These are phyloP conservation scores for Aspergillus puulaauensis DNA, from an alignment of 2,329 filamentous ascomycete genomes.

Conservation along the genomic window DNA sequence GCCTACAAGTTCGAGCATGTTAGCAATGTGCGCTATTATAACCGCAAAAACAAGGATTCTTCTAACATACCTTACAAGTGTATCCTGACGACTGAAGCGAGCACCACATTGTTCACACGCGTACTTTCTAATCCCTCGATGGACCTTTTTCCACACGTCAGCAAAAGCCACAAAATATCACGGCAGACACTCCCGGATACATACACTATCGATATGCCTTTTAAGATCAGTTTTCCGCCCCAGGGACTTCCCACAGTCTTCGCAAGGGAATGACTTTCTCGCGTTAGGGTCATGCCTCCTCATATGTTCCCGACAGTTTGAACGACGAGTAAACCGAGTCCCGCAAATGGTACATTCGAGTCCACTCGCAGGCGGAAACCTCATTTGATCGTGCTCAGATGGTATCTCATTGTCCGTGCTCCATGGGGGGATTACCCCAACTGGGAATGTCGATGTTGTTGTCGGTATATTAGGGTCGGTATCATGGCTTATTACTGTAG, in stretches of 20 bases:
- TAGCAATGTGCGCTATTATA: not conserved
- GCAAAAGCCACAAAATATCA: constrained; percentile 23
- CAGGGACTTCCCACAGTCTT: constrained; percentile 71
- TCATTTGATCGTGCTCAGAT: constrained; percentile 12
- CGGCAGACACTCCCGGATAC: constrained; percentile 21
- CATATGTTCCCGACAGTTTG: constrained; percentile 85
- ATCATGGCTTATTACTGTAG: constrained; percentile 1
- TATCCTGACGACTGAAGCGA: constrained; percentile 78
- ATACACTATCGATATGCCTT: constrained; percentile 55
- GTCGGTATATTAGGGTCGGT: not conserved
- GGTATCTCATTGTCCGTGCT: constrained; percentile 5
- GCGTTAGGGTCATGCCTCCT: constrained; percentile 76
- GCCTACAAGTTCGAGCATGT: constrained; percentile 8
- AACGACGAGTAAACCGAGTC: constrained; percentile 76
- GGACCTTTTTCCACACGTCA: constrained; percentile 60
- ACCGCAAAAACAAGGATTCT: not conserved
- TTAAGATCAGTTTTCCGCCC: constrained; percentile 77
- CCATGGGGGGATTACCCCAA: constrained; percentile 12
- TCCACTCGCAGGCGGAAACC: constrained; percentile 53
- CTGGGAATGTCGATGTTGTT: not conserved
- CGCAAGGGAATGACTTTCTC: constrained; percentile 69
- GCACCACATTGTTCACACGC: constrained; percentile 69
- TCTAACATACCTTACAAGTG: constrained; percentile 66
- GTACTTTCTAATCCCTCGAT: constrained; percentile 70
- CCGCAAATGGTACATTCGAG: constrained; percentile 75